Conservation (phyloP, 306 rosid genomes). For the Echinosophora koreensis region DNA sequence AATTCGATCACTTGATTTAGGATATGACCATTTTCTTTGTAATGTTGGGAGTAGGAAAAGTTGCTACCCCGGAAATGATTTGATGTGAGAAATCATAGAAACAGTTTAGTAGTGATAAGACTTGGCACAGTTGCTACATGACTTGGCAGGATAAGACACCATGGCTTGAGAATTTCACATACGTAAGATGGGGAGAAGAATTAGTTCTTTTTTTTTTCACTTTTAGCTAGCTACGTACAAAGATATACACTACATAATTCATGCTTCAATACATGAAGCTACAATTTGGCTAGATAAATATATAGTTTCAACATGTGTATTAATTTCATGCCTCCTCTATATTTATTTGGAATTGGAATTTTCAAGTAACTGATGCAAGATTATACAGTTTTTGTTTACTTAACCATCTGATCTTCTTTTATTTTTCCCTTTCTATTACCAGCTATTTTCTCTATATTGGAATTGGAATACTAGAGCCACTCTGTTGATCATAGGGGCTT, state of each 20-base stretch:
- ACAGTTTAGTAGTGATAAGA: too few species aligned
- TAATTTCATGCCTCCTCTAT: conserved; percentile 40
- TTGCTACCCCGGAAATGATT: too few species aligned
- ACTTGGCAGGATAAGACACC: conserved; percentile 61
- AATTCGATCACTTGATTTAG: too few species aligned
- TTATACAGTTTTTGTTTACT: conserved; percentile 39
- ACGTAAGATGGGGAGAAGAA: conserved; percentile 14
- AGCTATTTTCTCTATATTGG: not conserved
- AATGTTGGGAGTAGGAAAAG: too few species aligned
- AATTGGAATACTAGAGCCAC: conserved; percentile 20
- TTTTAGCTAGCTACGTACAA: conserved; percentile 40
- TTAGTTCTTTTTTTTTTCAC: not conserved
- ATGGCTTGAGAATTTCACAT: not conserved
- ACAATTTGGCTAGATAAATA: conserved; percentile 49
- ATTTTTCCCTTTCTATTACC: not conserved
- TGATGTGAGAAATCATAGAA: too few species aligned
- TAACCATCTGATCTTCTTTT: not conserved
- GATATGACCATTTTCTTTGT: too few species aligned
- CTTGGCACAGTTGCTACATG: conserved; percentile 84
- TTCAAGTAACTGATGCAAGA: conserved; percentile 15
- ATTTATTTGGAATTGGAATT: conserved; percentile 39
- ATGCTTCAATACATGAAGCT: conserved; percentile 48
- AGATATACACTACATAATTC: conserved; percentile 47
- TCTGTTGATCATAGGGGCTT: not conserved
- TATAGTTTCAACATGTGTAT: conserved; percentile 45